Conservation (phyloP, 2,329 filamentous ascomycete genomes). For the Pseudogymnoascus sp. region DNA sequence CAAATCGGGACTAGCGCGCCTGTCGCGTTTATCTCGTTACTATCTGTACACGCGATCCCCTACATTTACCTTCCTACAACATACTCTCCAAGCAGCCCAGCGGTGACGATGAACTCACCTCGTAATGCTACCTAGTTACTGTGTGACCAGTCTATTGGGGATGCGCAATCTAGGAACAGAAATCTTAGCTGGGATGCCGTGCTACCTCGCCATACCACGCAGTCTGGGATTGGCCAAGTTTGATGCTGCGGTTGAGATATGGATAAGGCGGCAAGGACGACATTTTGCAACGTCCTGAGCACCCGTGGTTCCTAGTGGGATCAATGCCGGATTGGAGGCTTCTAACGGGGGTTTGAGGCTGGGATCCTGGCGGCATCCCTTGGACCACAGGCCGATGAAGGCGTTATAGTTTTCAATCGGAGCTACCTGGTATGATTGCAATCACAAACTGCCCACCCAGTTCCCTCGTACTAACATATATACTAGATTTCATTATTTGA, state of each 20-base stretch:
- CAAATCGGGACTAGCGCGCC: slow-evolving; percentile 10
- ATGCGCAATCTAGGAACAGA: slow-evolving; percentile 30
- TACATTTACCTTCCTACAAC: slow-evolving; percentile 10
- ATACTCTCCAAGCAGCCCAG: slow-evolving; percentile 19
- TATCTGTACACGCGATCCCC: slow-evolving; percentile 11
- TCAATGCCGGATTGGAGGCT: slow-evolving; percentile 12
- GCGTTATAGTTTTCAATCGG: slow-evolving; percentile 31
- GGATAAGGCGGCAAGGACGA: slow-evolving; percentile 22
- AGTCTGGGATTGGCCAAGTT: neutral
- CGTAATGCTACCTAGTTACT: slow-evolving; percentile 10
- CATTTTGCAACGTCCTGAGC: slow-evolving; percentile 26
- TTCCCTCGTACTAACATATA: neutral
- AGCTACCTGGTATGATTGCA: slow-evolving; percentile 24
- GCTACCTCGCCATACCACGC: neutral
- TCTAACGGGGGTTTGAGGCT: slow-evolving; percentile 18
- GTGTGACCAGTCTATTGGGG: slow-evolving; percentile 14
- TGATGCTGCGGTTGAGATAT: neutral
- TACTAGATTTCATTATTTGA: neutral
- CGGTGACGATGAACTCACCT: slow-evolving; percentile 27
- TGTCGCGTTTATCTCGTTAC: slow-evolving; percentile 12
- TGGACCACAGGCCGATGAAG: slow-evolving; percentile 8
- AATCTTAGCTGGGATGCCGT: slow-evolving; percentile 27
- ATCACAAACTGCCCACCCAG: neutral
- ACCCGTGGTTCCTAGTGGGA: slow-evolving; percentile 14
- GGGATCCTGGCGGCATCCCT: neutral